Conservation (phyloP, 441 rosid genomes). For the Geranium incanum region DNA sequence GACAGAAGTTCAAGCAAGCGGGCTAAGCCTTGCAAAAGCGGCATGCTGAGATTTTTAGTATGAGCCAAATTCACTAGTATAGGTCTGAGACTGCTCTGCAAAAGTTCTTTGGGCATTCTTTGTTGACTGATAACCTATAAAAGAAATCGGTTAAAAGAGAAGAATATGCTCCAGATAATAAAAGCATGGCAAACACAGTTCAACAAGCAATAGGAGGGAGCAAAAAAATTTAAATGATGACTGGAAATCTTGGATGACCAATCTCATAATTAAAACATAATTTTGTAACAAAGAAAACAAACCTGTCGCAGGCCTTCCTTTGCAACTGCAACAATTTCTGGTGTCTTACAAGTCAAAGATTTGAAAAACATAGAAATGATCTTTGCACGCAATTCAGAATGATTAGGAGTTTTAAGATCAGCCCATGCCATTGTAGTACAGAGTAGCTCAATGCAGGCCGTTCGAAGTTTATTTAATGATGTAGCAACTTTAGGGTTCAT, state of each 20-base stretch:
- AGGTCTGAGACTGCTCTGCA: slow-evolving; percentile 98
- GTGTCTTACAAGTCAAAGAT: slow-evolving; percentile 83
- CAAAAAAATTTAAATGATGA: not conserved
- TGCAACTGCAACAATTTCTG: slow-evolving; percentile 96
- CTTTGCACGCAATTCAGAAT: slow-evolving; percentile 82
- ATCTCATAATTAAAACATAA: not conserved
- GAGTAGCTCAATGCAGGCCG: slow-evolving; percentile 92
- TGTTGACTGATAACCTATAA: slow-evolving; percentile 89
- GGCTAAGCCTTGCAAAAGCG: slow-evolving; percentile 94
- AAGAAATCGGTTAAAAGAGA: slow-evolving; percentile 10
- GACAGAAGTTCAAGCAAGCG: slow-evolving; percentile 97
- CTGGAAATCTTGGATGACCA: not conserved
- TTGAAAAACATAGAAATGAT: slow-evolving; percentile 98
- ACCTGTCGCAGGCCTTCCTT: slow-evolving; percentile 99
- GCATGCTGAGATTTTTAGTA: slow-evolving; percentile 97
- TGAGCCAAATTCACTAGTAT: slow-evolving; percentile 91
- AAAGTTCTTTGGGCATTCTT: slow-evolving; percentile 97
- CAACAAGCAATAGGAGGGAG: not conserved
- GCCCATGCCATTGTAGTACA: slow-evolving; percentile 99
- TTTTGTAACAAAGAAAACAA: slow-evolving; percentile 19
- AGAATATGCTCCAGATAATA: slow-evolving; percentile 6
- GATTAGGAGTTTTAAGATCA: slow-evolving; percentile 79
- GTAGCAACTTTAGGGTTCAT: slow-evolving; percentile 80
- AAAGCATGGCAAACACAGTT: not conserved
- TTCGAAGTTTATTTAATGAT: slow-evolving; percentile 79